Percentiles rank a stretch among this genome's conserved stretches.
Evolutionary conservation across 306 rosid genomes (phyloP).

Genomic region (Canavalia gladiata): DNA sequence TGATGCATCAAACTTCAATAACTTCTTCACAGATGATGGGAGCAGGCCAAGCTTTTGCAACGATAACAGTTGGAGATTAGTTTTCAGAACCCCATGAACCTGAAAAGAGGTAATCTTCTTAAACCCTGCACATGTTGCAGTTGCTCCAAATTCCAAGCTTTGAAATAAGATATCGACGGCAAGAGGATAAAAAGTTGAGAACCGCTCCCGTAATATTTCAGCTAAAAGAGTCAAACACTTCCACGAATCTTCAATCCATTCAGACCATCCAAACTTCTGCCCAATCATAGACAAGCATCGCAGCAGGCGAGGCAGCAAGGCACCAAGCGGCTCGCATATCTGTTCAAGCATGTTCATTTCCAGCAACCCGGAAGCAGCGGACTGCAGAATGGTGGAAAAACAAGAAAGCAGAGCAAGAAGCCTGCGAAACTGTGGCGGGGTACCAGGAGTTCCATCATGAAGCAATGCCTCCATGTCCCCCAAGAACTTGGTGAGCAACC

Average conservation of each 20-base stretch:
- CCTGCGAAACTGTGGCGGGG: slow-evolving; percentile 78
- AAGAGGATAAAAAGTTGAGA: slow-evolving; percentile 74
- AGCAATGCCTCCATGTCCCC: slow-evolving; percentile 97
- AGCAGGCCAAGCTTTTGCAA: slow-evolving; percentile 87
- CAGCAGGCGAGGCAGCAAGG: slow-evolving; percentile 77
- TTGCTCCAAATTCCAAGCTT: slow-evolving; percentile 67
- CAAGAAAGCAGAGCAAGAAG: slow-evolving; percentile 83
- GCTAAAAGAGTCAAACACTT: slow-evolving; percentile 93
- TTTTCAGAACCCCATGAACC: slow-evolving; percentile 92
- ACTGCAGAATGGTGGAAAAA: slow-evolving; percentile 83
- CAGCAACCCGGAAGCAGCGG: slow-evolving; percentile 91
- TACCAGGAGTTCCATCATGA: slow-evolving; percentile 88
- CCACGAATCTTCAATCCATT: slow-evolving; percentile 94
- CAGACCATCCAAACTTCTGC: slow-evolving; percentile 89
- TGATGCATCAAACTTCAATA: slow-evolving; percentile 76
- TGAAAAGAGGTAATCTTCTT: slow-evolving; percentile 73
- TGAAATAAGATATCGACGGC: slow-evolving; percentile 81
- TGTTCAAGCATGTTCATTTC: slow-evolving; percentile 88
- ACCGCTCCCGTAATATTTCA: slow-evolving; percentile 80
- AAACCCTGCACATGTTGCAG: slow-evolving; percentile 50
- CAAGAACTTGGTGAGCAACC: slow-evolving; percentile 83
- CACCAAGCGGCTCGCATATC: slow-evolving; percentile 77
- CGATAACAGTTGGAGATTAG: slow-evolving; percentile 88
- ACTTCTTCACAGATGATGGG: slow-evolving; percentile 72
- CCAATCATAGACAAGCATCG: slow-evolving; percentile 85